A percentile compares a stretch with the other conserved stretches of the same genome.
phyloP scores from a whole-genome alignment of 2,329 filamentous ascomycete species.

The Verruconis gallopava region DNA sequence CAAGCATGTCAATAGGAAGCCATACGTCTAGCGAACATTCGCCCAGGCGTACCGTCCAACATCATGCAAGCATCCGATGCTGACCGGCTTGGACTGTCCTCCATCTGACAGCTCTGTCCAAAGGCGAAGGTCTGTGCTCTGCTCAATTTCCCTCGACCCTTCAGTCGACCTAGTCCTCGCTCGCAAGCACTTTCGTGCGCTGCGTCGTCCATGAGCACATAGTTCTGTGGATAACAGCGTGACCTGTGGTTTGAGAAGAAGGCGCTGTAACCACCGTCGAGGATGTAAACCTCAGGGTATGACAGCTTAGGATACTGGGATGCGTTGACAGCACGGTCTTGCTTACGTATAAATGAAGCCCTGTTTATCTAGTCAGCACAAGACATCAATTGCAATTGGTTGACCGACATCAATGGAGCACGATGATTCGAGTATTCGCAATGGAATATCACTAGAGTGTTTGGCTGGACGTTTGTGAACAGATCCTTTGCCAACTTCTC shows the following conservation, averaged over 20 bases:
- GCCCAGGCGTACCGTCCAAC: not conserved
- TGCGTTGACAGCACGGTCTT: slow-evolving; percentile 74
- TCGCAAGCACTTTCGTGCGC: slow-evolving; percentile 89
- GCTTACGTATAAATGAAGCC: slow-evolving; percentile 79
- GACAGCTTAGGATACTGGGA: slow-evolving; percentile 77
- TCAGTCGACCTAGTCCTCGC: slow-evolving; percentile 84
- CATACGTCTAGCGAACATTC: slow-evolving; percentile 13
- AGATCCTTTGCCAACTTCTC: slow-evolving; percentile 69
- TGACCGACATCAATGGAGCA: slow-evolving; percentile 68
- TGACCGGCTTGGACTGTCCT: slow-evolving; percentile 43
- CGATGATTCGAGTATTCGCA: slow-evolving; percentile 98
- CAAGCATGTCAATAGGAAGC: slow-evolving; percentile 14
- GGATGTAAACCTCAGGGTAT: slow-evolving; percentile 95
- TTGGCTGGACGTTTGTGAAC: slow-evolving; percentile 51
- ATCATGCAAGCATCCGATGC: slow-evolving; percentile 25
- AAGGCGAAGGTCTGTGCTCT: slow-evolving; percentile 93
- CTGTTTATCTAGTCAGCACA: slow-evolving; percentile 19
- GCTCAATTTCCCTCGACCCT: slow-evolving; percentile 73
- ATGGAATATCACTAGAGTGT: slow-evolving; percentile 80
- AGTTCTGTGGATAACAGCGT: slow-evolving; percentile 86
- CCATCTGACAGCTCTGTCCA: slow-evolving; percentile 55
- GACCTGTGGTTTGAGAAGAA: slow-evolving; percentile 72
- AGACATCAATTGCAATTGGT: not conserved
- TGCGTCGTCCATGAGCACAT: slow-evolving; percentile 90
- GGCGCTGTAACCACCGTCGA: slow-evolving; percentile 89